A percentile compares a stretch with the other conserved stretches of the same genome.
These are phyloP conservation scores for Berkeleyomyces rouxiae DNA, from an alignment of 2,329 filamentous ascomycete species.

Conservation along the genomic window DNA sequence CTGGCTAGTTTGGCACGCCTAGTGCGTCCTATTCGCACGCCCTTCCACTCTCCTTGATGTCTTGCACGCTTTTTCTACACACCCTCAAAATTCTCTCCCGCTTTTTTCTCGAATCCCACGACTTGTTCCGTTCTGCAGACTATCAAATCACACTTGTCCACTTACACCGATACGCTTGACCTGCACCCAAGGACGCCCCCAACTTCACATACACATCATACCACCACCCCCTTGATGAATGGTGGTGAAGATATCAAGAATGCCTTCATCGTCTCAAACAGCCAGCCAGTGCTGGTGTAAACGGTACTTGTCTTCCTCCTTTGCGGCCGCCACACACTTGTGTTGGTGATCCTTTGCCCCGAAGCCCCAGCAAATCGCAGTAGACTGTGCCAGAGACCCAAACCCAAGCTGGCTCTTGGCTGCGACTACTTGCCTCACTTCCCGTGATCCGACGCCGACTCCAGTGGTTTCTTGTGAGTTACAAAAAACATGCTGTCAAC, in stretches of 20 bases:
- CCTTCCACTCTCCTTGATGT: background rate
- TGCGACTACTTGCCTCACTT: background rate
- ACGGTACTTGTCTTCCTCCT: background rate
- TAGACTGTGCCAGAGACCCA: too few species aligned
- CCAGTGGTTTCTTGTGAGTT: background rate
- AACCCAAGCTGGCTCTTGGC: background rate
- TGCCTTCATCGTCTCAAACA: background rate
- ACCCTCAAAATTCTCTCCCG: background rate
- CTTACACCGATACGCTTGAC: background rate
- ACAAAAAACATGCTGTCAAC: background rate
- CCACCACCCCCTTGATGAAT: background rate
- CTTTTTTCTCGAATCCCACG: background rate
- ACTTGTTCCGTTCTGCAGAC: background rate
- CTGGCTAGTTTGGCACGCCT: background rate
- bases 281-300: background rate
- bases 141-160: background rate
- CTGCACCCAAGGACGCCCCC: background rate
- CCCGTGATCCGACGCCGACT: background rate
- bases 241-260: background rate
- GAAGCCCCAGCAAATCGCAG: background rate
- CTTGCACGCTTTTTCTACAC: background rate
- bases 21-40: background rate
- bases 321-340: background rate
- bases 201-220: background rate
- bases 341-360: background rate